These are phyloP conservation scores for Exophiala sp. DNA, from an alignment of 2,329 filamentous ascomycete genomes.

Conservation along the genomic window DNA sequence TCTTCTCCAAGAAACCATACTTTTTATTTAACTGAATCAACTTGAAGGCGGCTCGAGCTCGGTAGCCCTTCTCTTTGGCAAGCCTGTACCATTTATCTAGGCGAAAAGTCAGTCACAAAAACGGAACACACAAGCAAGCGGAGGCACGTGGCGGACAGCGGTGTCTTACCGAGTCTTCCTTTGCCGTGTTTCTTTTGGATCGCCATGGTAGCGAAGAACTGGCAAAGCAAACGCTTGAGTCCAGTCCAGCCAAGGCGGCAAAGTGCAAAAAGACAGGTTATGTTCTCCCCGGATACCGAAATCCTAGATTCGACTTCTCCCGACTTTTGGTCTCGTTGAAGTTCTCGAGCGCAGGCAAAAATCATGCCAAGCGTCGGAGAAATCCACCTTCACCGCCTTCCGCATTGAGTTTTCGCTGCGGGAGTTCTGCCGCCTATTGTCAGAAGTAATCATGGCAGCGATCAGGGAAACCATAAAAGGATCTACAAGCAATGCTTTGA, in stretches of 20 bases:
- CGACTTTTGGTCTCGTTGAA: background rate
- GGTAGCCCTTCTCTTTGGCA: slow-evolving; percentile 96
- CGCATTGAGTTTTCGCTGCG: background rate
- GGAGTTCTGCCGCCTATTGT: too few species aligned
- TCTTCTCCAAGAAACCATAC: slow-evolving; percentile 96
- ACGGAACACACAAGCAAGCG: background rate
- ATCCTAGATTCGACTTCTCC: background rate
- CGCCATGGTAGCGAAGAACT: slow-evolving; percentile 56
- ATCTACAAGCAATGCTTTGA: too few species aligned
- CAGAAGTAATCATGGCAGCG: too few species aligned
- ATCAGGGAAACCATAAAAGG: too few species aligned
- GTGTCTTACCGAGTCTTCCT: slow-evolving; percentile 12
- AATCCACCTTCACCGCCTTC: background rate
- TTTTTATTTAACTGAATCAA: slow-evolving; percentile 98
- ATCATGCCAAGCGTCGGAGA: background rate
- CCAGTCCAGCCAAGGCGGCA: background rate
- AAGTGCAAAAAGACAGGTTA: background rate
- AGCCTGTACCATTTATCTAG: slow-evolving; percentile 95
- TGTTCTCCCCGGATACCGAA: background rate
- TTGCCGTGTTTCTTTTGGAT: slow-evolving; percentile 78
- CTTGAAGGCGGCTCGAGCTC: slow-evolving; percentile 94
- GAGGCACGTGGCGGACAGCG: background rate
- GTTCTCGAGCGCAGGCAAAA: background rate
- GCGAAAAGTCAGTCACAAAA: slow-evolving; percentile 42
- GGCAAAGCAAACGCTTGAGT: background rate